These are phyloP conservation scores for Colletotrichum spaethianum DNA, from an alignment of 2,329 filamentous ascomycete species.

Conservation along the genomic window DNA sequence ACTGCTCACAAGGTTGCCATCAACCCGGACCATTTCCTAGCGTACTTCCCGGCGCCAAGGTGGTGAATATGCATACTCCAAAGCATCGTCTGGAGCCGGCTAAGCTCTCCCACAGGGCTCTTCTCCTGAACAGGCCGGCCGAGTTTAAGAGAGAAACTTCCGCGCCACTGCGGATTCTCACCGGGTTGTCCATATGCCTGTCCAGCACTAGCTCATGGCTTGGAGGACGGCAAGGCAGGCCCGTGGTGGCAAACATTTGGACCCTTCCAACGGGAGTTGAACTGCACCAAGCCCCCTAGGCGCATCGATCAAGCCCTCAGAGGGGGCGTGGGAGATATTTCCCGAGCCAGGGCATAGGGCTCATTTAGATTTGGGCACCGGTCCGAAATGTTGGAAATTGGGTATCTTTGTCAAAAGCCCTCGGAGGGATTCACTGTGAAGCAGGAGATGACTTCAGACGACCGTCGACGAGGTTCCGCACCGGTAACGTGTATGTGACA, in stretches of 20 bases:
- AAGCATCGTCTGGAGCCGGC: background rate
- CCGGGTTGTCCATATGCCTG: conserved; percentile 26
- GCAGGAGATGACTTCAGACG: background rate
- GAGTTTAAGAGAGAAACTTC: conserved; percentile 4
- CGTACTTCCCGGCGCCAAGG: background rate
- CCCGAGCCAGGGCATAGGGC: conserved; percentile 18
- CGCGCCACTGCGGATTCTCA: conserved; percentile 34
- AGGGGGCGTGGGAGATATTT: background rate
- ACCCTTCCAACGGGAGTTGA: conserved; percentile 16
- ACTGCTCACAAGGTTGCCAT: background rate
- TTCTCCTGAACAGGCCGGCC: conserved; percentile 4
- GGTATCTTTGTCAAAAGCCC: conserved; percentile 1
- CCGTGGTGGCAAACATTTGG: conserved; percentile 29
- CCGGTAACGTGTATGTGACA: conserved; percentile 5
- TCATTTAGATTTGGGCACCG: background rate
- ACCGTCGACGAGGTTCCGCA: conserved; percentile 18
- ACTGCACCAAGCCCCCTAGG: conserved; percentile 25
- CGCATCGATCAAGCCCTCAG: background rate
- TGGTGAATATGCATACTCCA: background rate
- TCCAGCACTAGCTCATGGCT: conserved; percentile 19
- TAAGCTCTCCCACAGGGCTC: conserved; percentile 15
- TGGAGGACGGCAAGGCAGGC: conserved; percentile 1
- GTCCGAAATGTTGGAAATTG: conserved; percentile 13
- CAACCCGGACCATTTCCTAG: background rate
- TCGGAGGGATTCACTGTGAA: background rate